A percentile compares a stretch with the other conserved stretches of the same genome.
Conservation (phyloP, 352 stramenopile species). For the Phytophthora boehmeriae region DNA sequence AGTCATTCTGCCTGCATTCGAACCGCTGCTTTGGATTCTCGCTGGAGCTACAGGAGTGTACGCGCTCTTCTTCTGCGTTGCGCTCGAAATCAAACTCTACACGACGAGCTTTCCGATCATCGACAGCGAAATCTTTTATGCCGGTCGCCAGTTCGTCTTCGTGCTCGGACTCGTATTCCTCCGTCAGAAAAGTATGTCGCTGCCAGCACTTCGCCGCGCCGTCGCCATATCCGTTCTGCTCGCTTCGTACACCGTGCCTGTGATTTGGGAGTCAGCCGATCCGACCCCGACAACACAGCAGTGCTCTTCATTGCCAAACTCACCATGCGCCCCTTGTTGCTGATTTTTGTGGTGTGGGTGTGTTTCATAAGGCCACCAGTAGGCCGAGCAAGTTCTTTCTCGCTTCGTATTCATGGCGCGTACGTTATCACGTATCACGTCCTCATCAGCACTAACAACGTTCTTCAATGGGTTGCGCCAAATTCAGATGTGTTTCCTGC, state of each 20-base stretch:
- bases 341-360: slow-evolving; percentile 38
- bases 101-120: slow-evolving; percentile 33
- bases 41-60: slow-evolving; percentile 28
- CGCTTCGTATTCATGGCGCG: slow-evolving; percentile 36
- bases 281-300: slow-evolving; percentile 10
- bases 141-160: slow-evolving; percentile 61
- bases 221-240: slow-evolving; percentile 47
- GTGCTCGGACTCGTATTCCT: slow-evolving; percentile 55
- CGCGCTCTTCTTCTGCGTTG: slow-evolving; percentile 41
- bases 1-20: slow-evolving; percentile 62
- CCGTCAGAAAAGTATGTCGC: slow-evolving; percentile 68
- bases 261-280: slow-evolving; percentile 36
- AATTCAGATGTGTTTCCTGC: slow-evolving; percentile 4
- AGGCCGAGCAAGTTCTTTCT: slow-evolving; percentile 31
- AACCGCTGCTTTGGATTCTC: slow-evolving; percentile 62
- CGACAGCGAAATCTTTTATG: slow-evolving; percentile 45
- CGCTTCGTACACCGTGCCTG: slow-evolving; percentile 48
- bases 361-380: slow-evolving; percentile 40
- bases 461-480: slow-evolving; percentile 20
- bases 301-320: slow-evolving; percentile 31
- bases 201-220: slow-evolving; percentile 51
- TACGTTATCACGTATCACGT: slow-evolving; percentile 40
- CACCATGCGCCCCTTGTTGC: slow-evolving; percentile 18
- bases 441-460: slow-evolving; percentile 23
- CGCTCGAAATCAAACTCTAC: slow-evolving; percentile 39